A percentile compares a stretch with the other conserved stretches of the same genome.
Conservation (phyloP, 2,329 filamentous ascomycete species). For the Pseudonectria foliicola region DNA sequence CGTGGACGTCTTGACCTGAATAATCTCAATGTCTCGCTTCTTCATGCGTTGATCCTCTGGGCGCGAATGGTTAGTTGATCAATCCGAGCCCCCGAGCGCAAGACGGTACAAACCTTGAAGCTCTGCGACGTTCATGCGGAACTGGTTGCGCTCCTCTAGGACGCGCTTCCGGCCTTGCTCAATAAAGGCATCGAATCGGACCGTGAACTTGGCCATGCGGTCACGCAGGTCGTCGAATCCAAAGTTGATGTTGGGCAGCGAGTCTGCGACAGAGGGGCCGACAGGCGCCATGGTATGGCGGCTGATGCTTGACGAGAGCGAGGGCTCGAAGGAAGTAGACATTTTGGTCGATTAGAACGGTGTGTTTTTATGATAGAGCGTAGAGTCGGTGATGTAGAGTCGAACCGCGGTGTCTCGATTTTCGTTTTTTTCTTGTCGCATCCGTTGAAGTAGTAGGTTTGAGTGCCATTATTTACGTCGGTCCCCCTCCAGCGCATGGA, state of each 20-base stretch:
- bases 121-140: slow-evolving; percentile 83
- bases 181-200: slow-evolving; percentile 88
- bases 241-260: slow-evolving; percentile 85
- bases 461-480: too few relatives aligned
- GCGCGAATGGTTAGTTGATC: slow-evolving; percentile 3
- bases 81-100: background rate
- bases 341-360: slow-evolving; percentile 30
- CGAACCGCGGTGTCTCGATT: too few relatives aligned
- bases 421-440: too few relatives aligned
- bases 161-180: slow-evolving; percentile 85
- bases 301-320: slow-evolving; percentile 56
- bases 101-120: slow-evolving; percentile 62
- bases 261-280: slow-evolving; percentile 64
- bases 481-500: slow-evolving; percentile 10
- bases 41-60: slow-evolving; percentile 88
- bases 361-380: too few relatives aligned
- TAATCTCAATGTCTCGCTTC: slow-evolving; percentile 78
- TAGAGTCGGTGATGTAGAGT: too few relatives aligned
- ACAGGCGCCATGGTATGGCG: slow-evolving; percentile 51
- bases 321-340: slow-evolving; percentile 59
- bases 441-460: too few relatives aligned
- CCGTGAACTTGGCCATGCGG: slow-evolving; percentile 88
- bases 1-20: slow-evolving; percentile 61
- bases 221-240: slow-evolving; percentile 93
- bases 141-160: slow-evolving; percentile 88